Conservation (phyloP, 257 asterid species). For the Rauvolfia tetraphylla region DNA sequence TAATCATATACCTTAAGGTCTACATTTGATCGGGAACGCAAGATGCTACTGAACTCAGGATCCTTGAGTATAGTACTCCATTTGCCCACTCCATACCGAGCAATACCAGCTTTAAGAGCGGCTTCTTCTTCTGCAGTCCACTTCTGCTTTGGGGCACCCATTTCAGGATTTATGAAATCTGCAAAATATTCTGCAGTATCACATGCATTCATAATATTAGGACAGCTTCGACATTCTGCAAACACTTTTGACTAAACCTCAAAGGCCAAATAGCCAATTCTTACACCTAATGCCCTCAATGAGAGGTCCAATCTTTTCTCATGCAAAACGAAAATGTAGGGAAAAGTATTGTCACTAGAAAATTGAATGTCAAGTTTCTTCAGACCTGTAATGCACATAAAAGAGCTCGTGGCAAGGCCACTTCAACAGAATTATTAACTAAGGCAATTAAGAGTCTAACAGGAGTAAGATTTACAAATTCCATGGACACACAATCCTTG, state of each 20-base stretch:
- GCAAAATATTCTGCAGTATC: background rate
- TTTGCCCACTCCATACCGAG: constrained; percentile 81
- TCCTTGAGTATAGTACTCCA: constrained; percentile 99
- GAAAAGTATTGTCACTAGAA: background rate
- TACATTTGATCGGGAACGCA: constrained; percentile 88
- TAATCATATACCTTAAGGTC: constrained; percentile 74
- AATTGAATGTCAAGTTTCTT: background rate
- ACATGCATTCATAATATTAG: background rate
- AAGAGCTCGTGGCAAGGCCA: background rate
- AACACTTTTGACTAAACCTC: background rate
- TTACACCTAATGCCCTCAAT: background rate
- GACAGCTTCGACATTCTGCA: background rate
- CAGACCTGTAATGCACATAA: background rate
- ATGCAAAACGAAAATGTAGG: background rate
- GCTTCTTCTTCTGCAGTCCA: constrained; percentile 99
- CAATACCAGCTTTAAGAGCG: constrained; percentile 95
- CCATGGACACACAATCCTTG: background rate
- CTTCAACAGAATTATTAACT: background rate
- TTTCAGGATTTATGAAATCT: constrained; percentile 27
- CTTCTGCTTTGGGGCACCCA: constrained; percentile 99
- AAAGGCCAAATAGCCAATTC: background rate
- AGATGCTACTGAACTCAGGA: constrained; percentile 63
- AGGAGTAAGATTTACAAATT: background rate
- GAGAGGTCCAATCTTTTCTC: background rate
- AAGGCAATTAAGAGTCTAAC: background rate